A percentile compares a stretch with the other conserved stretches of the same genome.
Evolutionary conservation across 2,329 filamentous ascomycete species (phyloP).

Genomic region (Fusarium falciforme): DNA sequence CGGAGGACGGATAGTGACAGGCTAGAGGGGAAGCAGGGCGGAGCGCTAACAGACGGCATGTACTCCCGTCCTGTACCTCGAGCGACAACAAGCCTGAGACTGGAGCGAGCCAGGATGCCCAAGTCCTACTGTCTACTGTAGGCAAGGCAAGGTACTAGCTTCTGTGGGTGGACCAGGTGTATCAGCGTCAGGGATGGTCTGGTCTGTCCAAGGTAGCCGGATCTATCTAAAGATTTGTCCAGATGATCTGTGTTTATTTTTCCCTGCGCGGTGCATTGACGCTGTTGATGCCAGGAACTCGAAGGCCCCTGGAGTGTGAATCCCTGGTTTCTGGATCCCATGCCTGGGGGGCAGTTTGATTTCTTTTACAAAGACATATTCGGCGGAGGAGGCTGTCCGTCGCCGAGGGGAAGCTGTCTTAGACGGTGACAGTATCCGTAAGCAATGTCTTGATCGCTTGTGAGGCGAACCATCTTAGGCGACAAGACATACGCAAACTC

Average conservation of each 20-base stretch:
- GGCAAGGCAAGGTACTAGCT: conserved; percentile 11
- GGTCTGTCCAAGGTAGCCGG: background rate
- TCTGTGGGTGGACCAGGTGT: conserved; percentile 19
- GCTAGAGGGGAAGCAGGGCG: background rate
- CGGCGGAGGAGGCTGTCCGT: conserved; percentile 9
- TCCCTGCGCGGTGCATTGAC: background rate
- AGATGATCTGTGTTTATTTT: conserved; percentile 21
- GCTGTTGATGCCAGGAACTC: background rate
- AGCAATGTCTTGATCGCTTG: background rate
- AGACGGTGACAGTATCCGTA: background rate
- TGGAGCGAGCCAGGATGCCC: conserved; percentile 6
- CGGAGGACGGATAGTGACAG: conserved; percentile 1
- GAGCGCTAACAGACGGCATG: conserved; percentile 9
- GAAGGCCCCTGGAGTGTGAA: background rate
- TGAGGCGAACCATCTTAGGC: background rate
- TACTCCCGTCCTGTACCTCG: background rate
- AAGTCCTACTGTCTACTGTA: conserved; percentile 18
- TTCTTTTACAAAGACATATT: background rate
- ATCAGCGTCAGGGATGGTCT: conserved; percentile 10
- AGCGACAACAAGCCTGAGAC: background rate
- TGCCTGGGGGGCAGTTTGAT: background rate
- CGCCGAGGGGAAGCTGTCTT: background rate
- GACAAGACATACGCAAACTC: conserved; percentile 19
- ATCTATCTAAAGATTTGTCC: conserved; percentile 11
- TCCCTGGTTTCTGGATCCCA: background rate